Base-by-base conservation (phyloP, 352 stramenopile species). In the Saprolegnia parasitica region DNA sequence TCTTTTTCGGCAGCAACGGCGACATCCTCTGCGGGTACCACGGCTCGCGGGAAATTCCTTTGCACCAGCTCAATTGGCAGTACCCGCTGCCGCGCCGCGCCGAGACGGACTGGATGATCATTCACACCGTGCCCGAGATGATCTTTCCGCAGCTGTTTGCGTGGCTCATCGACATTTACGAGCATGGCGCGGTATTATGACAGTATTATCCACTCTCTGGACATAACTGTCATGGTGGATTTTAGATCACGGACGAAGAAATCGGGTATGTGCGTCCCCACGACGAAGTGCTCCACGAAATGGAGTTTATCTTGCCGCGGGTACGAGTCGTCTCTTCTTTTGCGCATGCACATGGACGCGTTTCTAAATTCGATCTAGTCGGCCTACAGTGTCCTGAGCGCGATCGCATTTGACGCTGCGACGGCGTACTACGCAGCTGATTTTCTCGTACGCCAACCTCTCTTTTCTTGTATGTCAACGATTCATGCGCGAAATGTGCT, bases 131-230 rank as follows among this genome's bases (percentile, higher is more conserved):
- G 3, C 75, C 74, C 24, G 79, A 86, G 29, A 76, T 86, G 29
- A 82, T 84, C 57, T 86, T 78, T 50, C 75, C 77, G 0, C 77
- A 77, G 46, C 68, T 83, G 1, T 86, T 83, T 47, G 79, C 79
- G 10, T 86, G 79, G 79, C 73, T 84, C 42, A 74, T 86, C 8
- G 77, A 84, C 47, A 74, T 76, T 18, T 86, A 84, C 23, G 79
- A 84, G 56, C 75, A 72, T 18, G 77, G 79, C 24, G 60, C 74
- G 62, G 77, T 82, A 72, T 18, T 16, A n/a, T 16, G 47, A n/a
- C n/a, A n/a, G n/a, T n/a, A n/a, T n/a, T n/a, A n/a, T n/a, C n/a
- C n/a, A n/a, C n/a, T n/a, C n/a, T n/a, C n/a, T n/a, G n/a, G n/a
- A n/a, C n/a, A 35, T 35, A 35, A 2, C 29, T 65, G 23, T 50